These are phyloP conservation scores for Suillus placidus DNA, from an alignment of 768 basidiomycete species.

Conservation along the genomic window DNA sequence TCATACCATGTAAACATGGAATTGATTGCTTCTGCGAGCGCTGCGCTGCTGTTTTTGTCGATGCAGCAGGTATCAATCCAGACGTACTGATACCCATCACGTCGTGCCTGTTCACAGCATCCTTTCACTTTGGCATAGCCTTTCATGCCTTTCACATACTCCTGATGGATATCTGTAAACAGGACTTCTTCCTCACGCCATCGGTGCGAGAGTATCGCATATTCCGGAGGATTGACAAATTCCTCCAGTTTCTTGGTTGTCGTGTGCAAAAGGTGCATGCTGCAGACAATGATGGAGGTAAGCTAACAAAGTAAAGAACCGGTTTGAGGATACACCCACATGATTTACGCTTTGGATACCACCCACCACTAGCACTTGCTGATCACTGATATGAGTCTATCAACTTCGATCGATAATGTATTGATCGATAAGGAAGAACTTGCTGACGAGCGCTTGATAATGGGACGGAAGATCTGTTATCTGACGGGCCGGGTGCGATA, in stretches of 20 bases:
- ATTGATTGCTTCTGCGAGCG: slow-evolving; percentile 16
- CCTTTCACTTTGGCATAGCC: slow-evolving; percentile 11
- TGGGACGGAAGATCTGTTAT: background rate
- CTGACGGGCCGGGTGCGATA: background rate
- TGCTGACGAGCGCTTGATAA: background rate
- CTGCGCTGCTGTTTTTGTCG: slow-evolving; percentile 19
- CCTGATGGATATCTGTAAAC: slow-evolving; percentile 8
- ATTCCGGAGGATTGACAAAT: slow-evolving; percentile 1
- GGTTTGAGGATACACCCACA: background rate
- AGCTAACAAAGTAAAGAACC: background rate
- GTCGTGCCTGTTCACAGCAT: slow-evolving; percentile 9
- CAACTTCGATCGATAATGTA: background rate
- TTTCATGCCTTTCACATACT: background rate
- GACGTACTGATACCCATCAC: slow-evolving; percentile 14
- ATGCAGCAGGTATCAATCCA: slow-evolving; percentile 21
- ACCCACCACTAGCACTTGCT: background rate
- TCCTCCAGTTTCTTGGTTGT: slow-evolving; percentile 10
- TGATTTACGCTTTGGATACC: background rate
- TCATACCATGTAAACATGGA: slow-evolving; percentile 23
- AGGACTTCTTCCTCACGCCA: slow-evolving; percentile 12
- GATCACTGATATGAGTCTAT: background rate
- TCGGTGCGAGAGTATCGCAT: slow-evolving; percentile 19
- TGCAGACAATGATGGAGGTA: slow-evolving; percentile 1
- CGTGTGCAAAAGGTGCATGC: slow-evolving; percentile 13
- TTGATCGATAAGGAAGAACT: background rate